Evolutionary conservation across 805 yeast species (phyloP).

Genomic region (Brettanomyces nanus): DNA sequence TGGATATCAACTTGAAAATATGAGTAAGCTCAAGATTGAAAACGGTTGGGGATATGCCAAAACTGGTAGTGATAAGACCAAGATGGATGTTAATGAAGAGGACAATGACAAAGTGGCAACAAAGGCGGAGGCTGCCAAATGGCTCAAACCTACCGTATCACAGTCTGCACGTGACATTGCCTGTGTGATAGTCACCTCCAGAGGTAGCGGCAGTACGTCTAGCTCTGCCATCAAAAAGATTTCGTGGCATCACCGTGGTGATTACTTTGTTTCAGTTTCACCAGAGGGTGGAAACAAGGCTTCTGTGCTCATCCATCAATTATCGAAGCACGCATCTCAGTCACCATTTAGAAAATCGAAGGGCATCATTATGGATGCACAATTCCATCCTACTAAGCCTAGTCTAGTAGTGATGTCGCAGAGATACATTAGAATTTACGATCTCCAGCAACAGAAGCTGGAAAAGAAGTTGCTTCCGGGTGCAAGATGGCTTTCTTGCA

Average conservation of each 20-base stretch:
- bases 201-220: conserved; percentile 28
- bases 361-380: conserved; percentile 93
- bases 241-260: conserved; percentile 97
- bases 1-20: conserved; percentile 80
- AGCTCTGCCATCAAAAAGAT: conserved; percentile 63
- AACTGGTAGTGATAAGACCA: conserved; percentile 22
- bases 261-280: conserved; percentile 93
- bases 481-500: conserved; percentile 85
- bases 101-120: conserved; percentile 26
- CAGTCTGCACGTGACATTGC: conserved; percentile 59
- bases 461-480: conserved; percentile 88
- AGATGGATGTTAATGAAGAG: conserved; percentile 27
- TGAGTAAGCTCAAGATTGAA: conserved; percentile 71
- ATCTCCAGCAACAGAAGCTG: conserved; percentile 76
- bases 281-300: conserved; percentile 77
- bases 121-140: conserved; percentile 45
- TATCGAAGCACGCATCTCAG: conserved; percentile 90
- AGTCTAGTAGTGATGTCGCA: conserved; percentile 91
- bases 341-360: conserved; percentile 90
- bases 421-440: conserved; percentile 84
- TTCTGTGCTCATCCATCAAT: conserved; percentile 88
- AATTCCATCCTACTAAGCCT: conserved; percentile 95
- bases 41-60: conserved; percentile 83
- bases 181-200: conserved; percentile 54
- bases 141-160: conserved; percentile 72